Conservation (phyloP, 176 grass and related monocot species). For the Cenchrus purpureus region DNA sequence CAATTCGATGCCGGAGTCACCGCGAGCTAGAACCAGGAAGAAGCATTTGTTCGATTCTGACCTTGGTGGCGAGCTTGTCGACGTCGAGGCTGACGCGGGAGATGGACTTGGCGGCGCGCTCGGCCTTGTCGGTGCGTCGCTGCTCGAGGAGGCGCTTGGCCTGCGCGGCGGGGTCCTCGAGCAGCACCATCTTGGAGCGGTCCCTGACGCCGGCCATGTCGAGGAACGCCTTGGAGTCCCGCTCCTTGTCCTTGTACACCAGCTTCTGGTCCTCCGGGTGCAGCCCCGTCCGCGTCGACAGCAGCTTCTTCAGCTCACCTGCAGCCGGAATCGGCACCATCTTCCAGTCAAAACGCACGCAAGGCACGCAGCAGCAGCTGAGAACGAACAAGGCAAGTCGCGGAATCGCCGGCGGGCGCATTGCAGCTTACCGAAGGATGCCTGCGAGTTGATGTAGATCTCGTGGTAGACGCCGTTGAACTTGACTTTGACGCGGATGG, state of each 20-base stretch:
- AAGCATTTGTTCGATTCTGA: not conserved
- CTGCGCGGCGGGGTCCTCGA: constrained; percentile 79
- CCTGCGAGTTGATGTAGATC: constrained; percentile 93
- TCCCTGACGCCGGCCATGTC: constrained; percentile 89
- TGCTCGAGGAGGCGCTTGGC: constrained; percentile 80
- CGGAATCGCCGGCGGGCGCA: not conserved
- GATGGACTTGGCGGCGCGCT: constrained; percentile 71
- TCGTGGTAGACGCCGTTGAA: constrained; percentile 76
- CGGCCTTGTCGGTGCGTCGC: constrained; percentile 68
- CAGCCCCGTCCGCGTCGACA: constrained; percentile 69
- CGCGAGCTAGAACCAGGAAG: not conserved
- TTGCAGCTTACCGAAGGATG: constrained; percentile 74
- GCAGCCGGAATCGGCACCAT: not conserved
- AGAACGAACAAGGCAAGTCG: not conserved
- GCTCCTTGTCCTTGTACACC: constrained; percentile 87
- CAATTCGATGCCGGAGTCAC: not conserved
- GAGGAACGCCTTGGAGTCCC: constrained; percentile 78
- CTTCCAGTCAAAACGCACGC: not conserved
- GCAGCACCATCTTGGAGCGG: constrained; percentile 75
- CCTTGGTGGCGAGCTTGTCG: constrained; percentile 85
- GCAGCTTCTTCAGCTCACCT: constrained; percentile 95
- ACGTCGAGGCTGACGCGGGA: constrained; percentile 73
- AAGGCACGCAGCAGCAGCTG: not conserved
- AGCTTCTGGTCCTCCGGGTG: constrained; percentile 91
- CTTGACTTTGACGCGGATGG: constrained; percentile 93